A percentile compares a stretch with the other conserved stretches of the same genome.
phyloP scores from a whole-genome alignment of 306 rosid species.

The Quercus gilva region DNA sequence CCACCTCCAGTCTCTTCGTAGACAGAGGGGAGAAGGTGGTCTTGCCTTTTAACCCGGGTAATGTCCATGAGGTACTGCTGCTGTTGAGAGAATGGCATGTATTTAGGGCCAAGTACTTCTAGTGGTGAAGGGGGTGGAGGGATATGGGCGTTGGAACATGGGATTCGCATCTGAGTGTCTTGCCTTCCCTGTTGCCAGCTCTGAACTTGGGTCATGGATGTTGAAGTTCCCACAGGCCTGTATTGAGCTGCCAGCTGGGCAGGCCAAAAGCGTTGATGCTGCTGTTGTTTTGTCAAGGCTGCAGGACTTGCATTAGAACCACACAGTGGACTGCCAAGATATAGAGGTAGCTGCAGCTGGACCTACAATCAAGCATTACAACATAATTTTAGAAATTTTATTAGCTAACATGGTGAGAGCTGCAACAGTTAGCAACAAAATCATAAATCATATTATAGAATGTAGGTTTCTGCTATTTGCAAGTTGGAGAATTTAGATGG shows the following conservation, averaged over 20 bases:
- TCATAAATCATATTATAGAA: background rate
- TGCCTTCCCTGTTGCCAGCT: conserved; percentile 54
- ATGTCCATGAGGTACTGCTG: conserved; percentile 46
- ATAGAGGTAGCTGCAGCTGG: conserved; percentile 49
- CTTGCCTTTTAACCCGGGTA: conserved; percentile 32
- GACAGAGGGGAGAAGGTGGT: conserved; percentile 35
- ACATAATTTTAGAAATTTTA: background rate
- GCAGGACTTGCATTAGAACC: conserved; percentile 36
- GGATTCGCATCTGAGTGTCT: conserved; percentile 20
- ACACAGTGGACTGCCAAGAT: conserved; percentile 32
- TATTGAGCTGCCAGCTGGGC: conserved; percentile 41
- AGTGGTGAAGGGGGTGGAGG: conserved; percentile 38
- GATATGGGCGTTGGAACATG: conserved; percentile 25
- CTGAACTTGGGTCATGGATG: conserved; percentile 33
- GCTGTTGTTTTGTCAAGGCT: conserved; percentile 34
- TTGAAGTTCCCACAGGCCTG: conserved; percentile 34
- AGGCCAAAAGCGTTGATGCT: conserved; percentile 37
- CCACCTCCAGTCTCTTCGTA: conserved; percentile 37
- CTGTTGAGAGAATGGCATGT: conserved; percentile 36
- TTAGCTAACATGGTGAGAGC: background rate
- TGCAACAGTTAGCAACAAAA: background rate
- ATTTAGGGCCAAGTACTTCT: conserved; percentile 42
- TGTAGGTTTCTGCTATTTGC: background rate
- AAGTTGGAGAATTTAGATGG: background rate
- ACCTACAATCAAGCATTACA: conserved; percentile 34